Base-by-base conservation (phyloP, 2,329 filamentous ascomycete species). In the Emmonsia crescens region DNA sequence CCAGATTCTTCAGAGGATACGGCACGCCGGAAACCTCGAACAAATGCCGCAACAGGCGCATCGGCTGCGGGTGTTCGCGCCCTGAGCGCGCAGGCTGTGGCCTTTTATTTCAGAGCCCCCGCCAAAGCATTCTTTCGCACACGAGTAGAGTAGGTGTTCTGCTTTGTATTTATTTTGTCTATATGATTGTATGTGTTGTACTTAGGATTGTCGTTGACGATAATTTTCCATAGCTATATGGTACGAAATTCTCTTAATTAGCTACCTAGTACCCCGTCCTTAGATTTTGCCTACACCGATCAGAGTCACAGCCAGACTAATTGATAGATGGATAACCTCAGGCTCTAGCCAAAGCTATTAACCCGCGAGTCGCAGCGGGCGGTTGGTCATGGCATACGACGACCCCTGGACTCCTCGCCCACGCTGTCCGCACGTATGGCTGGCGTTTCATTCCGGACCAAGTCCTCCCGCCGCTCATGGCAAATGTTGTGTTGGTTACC, bases 41-140 rank as follows among this genome's bases (percentile, higher is more conserved):
- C 78, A 62, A 82, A 84, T 79, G 82, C 84, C 16, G 81, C 82
- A 14, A 86, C 84, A 19, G 91, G 89, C 56, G 89, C 89, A n/a
- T 91, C 89, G 27, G 91, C 91, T 4, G 91, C 91, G 27, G 85
- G 89, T 48, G 89, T 91, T 65, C 88, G 92, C 55, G 92, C 91
- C 33, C 74, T 96, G 65, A 92, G 88, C 68, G 88, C 90, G 8
- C 89, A 95, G 71, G 80, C 91, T 68, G 83, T 96, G 60, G 87
- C 91, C 29, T 96, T 96, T 69, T 96, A 96, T 77, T 96, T 96
- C 72, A 83, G 91, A 61, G 90, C 91, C 0, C 92, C 92, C 0
- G 89, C 91, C 60, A 96, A 96, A 76, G 89, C 91, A 19, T 96
- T 96, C 73, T 96, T 96, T 76, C 85, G 90, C 64, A 92, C 89